Conservation (phyloP, 306 rosid genomes). For the Vigna radiata region DNA sequence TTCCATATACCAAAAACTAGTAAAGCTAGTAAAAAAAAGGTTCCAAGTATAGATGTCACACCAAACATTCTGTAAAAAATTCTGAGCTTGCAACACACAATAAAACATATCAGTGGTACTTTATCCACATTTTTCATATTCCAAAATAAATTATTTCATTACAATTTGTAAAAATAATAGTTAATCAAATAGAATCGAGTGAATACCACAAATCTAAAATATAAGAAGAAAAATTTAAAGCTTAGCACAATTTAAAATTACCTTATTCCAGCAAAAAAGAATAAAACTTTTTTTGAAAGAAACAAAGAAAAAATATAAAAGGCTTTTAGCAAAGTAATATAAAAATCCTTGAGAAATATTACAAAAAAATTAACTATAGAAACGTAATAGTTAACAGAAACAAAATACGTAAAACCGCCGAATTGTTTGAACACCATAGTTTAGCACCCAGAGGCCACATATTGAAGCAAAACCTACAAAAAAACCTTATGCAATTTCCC, state of each 20-base stretch:
- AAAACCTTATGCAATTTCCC: neutral
- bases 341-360: too few species aligned
- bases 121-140: neutral
- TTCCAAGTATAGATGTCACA: neutral
- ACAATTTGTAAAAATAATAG: constrained; percentile 9
- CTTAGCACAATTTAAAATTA: neutral
- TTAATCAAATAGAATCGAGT: neutral
- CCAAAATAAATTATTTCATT: constrained; percentile 4
- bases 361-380: too few species aligned
- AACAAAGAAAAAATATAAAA: neutral
- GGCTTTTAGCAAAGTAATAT: neutral
- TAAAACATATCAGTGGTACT: constrained; percentile 2
- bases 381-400: too few species aligned
- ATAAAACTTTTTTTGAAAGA: neutral
- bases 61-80: neutral
- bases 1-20: neutral
- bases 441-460: constrained; percentile 1
- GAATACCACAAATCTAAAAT: neutral
- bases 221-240: neutral
- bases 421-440: too few species aligned
- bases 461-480: neutral
- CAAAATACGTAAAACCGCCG: too few species aligned
- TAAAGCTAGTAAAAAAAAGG: constrained; percentile 18
- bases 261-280: neutral
- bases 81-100: constrained; percentile 2